Base-by-base conservation (phyloP, 2,329 filamentous ascomycete genomes). In the Sarocladium oryzae region DNA sequence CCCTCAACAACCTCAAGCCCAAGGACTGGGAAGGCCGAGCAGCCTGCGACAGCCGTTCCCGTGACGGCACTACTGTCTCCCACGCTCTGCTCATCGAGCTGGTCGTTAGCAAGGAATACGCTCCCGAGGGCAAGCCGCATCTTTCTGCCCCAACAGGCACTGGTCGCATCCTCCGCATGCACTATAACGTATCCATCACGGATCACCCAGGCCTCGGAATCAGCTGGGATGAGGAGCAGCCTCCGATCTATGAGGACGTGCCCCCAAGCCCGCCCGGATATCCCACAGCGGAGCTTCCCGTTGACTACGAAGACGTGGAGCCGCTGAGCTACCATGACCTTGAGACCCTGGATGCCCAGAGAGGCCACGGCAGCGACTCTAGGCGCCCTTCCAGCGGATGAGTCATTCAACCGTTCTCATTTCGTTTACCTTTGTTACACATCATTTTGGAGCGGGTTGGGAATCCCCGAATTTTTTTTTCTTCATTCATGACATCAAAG, bases 141-240 rank as follows among this genome's bases (percentile, higher is more conserved):
- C 75, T 89, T 49, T 79, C 88, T 45, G 91, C 89, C 0, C 89
- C 91, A 48, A 96, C 92, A 0, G 92, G 92, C 54, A 87, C 90
- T 2, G 93, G 92, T 1, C 82, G 92, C 56, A 92, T 97, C 50
- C 75, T 99, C 54, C 81, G 92, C 57, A 96, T 96, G 79, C 89
- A 95, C 66, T 97, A 96, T 73, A 82, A 81, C 60, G 77, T 93
- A 50, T 75, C 83, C 52, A 78, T 97, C 51, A 96, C 91, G 3
- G 87, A 95, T 70, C 81, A 88, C 54, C 30, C 30, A 8, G 92
- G 92, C 16, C 79, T 96, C 64, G 91, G 92, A 49, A 91, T 99
- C 60, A 89, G 87, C 59, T 99, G 93, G 92, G 92, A 97, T 60
- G 92, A 96, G 69, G 92, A 99, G 73, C 84, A 88, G 62, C 92